Evolutionary conservation across 140 eudicot genomes (phyloP).

Genomic region (Flaveria floridana): DNA sequence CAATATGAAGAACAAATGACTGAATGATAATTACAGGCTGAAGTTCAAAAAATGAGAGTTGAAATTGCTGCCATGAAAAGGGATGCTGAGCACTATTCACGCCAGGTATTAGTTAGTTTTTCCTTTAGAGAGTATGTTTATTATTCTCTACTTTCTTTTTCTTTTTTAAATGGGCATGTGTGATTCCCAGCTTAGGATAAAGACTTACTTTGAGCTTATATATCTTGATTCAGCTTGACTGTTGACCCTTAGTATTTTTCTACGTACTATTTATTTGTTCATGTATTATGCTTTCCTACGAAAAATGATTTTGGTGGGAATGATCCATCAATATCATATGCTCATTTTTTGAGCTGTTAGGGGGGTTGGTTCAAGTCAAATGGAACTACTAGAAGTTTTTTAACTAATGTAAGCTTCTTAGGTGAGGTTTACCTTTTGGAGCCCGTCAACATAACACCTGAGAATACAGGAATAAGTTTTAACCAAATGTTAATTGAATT

Average conservation of each 20-base stretch:
- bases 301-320: background rate
- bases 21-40: constrained; percentile 59
- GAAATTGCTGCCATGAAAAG: constrained; percentile 99
- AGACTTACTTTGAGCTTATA: background rate
- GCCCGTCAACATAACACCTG: background rate
- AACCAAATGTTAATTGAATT: background rate
- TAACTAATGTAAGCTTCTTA: background rate
- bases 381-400: background rate
- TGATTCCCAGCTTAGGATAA: constrained; percentile 12
- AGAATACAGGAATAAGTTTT: constrained; percentile 8
- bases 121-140: background rate
- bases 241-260: background rate
- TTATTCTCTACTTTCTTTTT: background rate
- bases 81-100: constrained; percentile 99
- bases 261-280: background rate
- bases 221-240: background rate
- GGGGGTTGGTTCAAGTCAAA: background rate
- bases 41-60: constrained; percentile 88
- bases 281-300: background rate
- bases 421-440: background rate
- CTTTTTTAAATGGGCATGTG: background rate
- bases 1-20: constrained; percentile 19
- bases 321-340: background rate
- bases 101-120: constrained; percentile 58
- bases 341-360: background rate